Conservation (phyloP, 2,329 filamentous ascomycete species). For the Penicillium frequentans region DNA sequence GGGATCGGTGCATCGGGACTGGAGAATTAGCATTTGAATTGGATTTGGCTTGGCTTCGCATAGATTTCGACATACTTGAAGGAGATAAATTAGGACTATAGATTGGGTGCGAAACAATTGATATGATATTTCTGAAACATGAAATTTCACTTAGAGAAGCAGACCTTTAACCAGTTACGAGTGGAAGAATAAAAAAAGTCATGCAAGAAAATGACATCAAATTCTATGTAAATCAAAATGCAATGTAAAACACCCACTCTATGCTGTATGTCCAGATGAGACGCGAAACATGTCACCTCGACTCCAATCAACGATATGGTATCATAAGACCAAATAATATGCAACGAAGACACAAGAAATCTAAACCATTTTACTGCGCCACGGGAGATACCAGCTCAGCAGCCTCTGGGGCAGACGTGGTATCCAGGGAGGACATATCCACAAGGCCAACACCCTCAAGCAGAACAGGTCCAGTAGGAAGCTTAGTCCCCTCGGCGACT, state of each 20-base stretch:
- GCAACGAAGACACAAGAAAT: not conserved
- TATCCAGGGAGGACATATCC: slow-evolving; percentile 26
- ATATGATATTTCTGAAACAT: not conserved
- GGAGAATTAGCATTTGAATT: not conserved
- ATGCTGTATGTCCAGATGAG: not conserved
- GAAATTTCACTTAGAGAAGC: no score
- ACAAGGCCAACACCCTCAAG: slow-evolving; percentile 37
- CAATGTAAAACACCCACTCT: not conserved
- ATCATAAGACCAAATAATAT: not conserved
- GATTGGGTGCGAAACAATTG: not conserved
- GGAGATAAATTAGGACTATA: not conserved
- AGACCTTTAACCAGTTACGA: not conserved
- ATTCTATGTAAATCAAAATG: not conserved
- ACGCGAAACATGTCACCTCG: not conserved
- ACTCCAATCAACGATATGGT: not conserved
- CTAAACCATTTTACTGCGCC: not conserved
- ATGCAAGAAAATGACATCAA: not conserved
- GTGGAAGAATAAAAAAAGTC: not conserved
- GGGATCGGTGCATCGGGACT: slow-evolving; percentile 1
- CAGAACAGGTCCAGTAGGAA: slow-evolving; percentile 28
- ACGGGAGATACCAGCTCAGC: not conserved
- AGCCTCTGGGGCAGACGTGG: not conserved
- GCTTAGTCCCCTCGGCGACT: not conserved
- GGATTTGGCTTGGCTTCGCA: not conserved
- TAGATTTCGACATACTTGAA: not conserved